These are phyloP conservation scores for Cordyceps javanica DNA, from an alignment of 2,329 filamentous ascomycete species.

Conservation along the genomic window DNA sequence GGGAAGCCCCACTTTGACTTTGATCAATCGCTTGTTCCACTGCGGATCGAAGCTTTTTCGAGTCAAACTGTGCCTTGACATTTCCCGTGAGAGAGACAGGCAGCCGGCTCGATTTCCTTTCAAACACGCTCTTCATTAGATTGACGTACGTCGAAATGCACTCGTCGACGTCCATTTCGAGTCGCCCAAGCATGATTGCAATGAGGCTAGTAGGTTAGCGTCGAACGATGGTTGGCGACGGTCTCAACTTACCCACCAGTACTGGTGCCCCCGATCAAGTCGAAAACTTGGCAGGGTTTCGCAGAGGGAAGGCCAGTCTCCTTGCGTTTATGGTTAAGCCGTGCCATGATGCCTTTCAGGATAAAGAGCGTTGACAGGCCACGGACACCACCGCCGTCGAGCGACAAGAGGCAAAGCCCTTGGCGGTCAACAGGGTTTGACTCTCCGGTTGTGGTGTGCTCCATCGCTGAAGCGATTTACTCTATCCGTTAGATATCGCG, in stretches of 20 bases:
- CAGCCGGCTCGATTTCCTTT: slow-evolving; percentile 12
- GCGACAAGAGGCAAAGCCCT: slow-evolving; percentile 19
- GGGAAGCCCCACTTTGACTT: no score
- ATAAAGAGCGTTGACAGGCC: slow-evolving; percentile 29
- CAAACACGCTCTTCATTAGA: slow-evolving; percentile 4
- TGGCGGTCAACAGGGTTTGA: slow-evolving; percentile 10
- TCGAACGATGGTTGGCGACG: background rate
- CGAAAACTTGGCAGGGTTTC: slow-evolving; percentile 29
- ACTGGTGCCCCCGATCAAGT: slow-evolving; percentile 33
- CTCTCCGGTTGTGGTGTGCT: background rate
- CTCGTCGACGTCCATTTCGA: slow-evolving; percentile 32
- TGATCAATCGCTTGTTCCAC: no score
- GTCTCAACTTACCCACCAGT: slow-evolving; percentile 20
- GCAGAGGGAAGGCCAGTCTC: slow-evolving; percentile 14
- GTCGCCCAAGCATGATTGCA: slow-evolving; percentile 37
- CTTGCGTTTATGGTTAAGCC: slow-evolving; percentile 18
- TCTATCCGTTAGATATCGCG: background rate
- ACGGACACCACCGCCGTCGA: slow-evolving; percentile 30
- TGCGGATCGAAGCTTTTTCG: no score
- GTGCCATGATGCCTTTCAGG: slow-evolving; percentile 25
- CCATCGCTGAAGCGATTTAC: background rate
- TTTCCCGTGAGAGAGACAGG: slow-evolving; percentile 1
- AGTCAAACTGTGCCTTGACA: no score
- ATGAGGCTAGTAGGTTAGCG: slow-evolving; percentile 23
- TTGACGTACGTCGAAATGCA: slow-evolving; percentile 25